A percentile compares a stretch with the other conserved stretches of the same genome.
Evolutionary conservation across 148 eudicot species (phyloP).

Genomic region (Rhododendron mucronatum): DNA sequence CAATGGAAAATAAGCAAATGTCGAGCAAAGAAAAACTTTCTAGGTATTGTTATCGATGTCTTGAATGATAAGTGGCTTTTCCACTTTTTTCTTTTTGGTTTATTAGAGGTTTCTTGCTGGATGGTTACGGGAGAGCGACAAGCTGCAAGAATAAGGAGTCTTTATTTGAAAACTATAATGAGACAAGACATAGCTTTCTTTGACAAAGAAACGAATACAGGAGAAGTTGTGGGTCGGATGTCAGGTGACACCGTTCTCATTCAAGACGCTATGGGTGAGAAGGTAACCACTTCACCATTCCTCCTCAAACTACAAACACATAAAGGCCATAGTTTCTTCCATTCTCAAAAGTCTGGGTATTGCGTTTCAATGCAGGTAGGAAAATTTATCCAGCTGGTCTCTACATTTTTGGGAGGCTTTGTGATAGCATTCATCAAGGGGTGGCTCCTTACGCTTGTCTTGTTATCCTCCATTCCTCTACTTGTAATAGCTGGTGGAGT

Average conservation of each 20-base stretch:
- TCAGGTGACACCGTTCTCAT: conserved; percentile 75
- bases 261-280: conserved; percentile 84
- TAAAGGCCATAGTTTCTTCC: background rate
- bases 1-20: background rate
- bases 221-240: conserved; percentile 70
- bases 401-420: conserved; percentile 81
- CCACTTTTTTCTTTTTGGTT: background rate
- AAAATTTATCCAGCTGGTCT: conserved; percentile 53
- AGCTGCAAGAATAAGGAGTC: conserved; percentile 56
- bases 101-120: conserved; percentile 68
- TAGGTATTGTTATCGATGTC: background rate
- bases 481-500: conserved; percentile 53
- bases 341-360: background rate
- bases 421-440: conserved; percentile 72
- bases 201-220: conserved; percentile 60
- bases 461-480: conserved; percentile 59
- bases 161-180: conserved; percentile 35
- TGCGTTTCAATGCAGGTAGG: conserved; percentile 54
- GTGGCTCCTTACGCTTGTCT: conserved; percentile 81
- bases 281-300: conserved; percentile 28
- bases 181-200: conserved; percentile 38
- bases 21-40: background rate
- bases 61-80: background rate
- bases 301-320: background rate
- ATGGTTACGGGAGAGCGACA: conserved; percentile 79